phyloP scores from a whole-genome alignment of 2,329 filamentous ascomycete species.

The Aspergillus glaucus region DNA sequence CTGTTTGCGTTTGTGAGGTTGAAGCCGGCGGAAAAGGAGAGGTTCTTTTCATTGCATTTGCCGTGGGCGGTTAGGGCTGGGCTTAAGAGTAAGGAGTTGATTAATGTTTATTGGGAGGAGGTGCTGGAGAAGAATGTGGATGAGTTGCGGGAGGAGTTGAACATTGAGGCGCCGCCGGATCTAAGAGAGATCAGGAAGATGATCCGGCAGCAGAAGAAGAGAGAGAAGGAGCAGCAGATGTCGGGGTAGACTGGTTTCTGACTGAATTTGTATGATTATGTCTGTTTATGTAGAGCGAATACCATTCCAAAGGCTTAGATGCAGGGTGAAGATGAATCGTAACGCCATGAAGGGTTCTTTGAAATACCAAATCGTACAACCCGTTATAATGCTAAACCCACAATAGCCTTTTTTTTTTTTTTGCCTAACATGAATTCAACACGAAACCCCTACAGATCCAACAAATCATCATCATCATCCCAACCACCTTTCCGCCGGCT shows the following conservation, averaged over 20 bases:
- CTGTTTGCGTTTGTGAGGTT: conserved; percentile 63
- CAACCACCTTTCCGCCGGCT: conserved; percentile 75
- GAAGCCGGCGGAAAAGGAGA: conserved; percentile 56
- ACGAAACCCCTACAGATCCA: conserved; percentile 31
- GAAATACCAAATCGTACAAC: background rate
- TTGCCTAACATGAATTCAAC: conserved; percentile 2
- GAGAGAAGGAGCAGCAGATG: conserved; percentile 47
- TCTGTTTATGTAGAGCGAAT: background rate
- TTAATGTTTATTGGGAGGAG: conserved; percentile 98
- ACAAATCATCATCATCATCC: conserved; percentile 62
- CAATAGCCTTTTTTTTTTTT: background rate
- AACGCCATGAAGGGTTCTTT: too few species aligned
- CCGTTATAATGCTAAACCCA: conserved; percentile 9
- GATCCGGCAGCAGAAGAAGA: conserved; percentile 63
- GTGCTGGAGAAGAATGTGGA: conserved; percentile 76
- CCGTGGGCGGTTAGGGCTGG: conserved; percentile 91
- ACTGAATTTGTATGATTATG: background rate
- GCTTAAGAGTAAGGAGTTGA: conserved; percentile 66
- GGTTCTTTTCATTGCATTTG: conserved; percentile 61
- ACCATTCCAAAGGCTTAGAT: too few species aligned
- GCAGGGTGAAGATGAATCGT: too few species aligned
- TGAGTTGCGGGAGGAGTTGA: conserved; percentile 65
- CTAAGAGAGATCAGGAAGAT: conserved; percentile 68
- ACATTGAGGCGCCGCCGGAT: conserved; percentile 84
- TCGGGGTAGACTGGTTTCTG: background rate